Conservation (phyloP, 140 eudicot species). For the Senecio squalidus region DNA sequence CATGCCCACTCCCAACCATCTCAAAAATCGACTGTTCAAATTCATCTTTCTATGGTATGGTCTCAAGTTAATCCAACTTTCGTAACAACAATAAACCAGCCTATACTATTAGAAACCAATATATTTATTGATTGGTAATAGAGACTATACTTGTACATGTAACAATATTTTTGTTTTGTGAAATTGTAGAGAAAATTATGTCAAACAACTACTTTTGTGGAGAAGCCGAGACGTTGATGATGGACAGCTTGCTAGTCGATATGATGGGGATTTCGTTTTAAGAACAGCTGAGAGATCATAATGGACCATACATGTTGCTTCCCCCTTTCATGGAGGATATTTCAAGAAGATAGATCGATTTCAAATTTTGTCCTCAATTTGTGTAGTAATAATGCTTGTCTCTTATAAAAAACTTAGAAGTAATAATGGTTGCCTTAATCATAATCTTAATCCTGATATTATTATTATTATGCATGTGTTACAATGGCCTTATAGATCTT, state of each 20-base stretch:
- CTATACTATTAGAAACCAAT: too few relatives aligned
- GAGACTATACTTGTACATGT: not conserved
- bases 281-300: not conserved
- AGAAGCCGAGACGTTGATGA: conserved; percentile 57
- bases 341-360: conserved; percentile 8
- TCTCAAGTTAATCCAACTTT: not conserved
- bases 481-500: not conserved
- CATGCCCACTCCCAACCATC: conserved; percentile 26
- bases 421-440: not conserved
- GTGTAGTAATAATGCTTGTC: not conserved
- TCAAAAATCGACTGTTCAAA: not conserved
- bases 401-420: too few relatives aligned
- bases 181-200: conserved; percentile 32
- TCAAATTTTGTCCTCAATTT: conserved; percentile 12
- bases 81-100: not conserved
- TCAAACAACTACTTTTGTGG: conserved; percentile 32
- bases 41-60: conserved; percentile 19
- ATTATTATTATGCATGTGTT: not conserved
- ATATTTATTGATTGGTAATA: not conserved
- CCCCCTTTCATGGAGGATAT: not conserved
- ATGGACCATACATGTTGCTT: not conserved
- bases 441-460: too few relatives aligned
- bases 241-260: conserved; percentile 50
- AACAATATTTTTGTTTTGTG: not conserved
- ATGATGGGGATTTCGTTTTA: conserved; percentile 53